A percentile compares a stretch with the other conserved stretches of the same genome.
Evolutionary conservation across 208 protist genomes (phyloP).

Genomic region (Phytomonas sp.): DNA sequence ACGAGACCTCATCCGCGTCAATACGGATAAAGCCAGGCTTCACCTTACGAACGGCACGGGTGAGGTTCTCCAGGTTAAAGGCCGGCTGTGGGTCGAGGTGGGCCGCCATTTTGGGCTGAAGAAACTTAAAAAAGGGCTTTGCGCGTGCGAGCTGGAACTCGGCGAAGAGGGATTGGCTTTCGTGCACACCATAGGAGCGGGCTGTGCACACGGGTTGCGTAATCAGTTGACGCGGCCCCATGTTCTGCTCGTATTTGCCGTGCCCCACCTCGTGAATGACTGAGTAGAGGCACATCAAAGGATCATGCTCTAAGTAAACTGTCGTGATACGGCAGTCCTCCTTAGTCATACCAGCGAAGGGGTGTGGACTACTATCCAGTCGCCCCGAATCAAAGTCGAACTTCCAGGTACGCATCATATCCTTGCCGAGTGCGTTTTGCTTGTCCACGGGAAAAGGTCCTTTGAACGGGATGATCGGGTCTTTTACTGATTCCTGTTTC

Average conservation of each 20-base stretch:
- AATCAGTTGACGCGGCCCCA: slow-evolving; percentile 43
- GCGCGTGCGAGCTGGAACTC: slow-evolving; percentile 65
- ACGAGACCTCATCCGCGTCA: slow-evolving; percentile 84
- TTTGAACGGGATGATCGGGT: slow-evolving; percentile 21
- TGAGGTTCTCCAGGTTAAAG: slow-evolving; percentile 47
- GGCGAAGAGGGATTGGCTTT: slow-evolving; percentile 87
- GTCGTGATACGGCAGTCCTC: slow-evolving; percentile 86
- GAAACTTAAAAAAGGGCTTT: slow-evolving; percentile 41
- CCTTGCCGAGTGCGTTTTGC: slow-evolving; percentile 47
- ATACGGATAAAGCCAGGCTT: slow-evolving; percentile 74
- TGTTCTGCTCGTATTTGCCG: slow-evolving; percentile 86
- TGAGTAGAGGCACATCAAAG: slow-evolving; percentile 43
- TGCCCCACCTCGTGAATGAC: slow-evolving; percentile 87
- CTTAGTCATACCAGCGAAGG: slow-evolving; percentile 76
- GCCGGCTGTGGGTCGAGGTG: slow-evolving; percentile 45
- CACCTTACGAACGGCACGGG: slow-evolving; percentile 33
- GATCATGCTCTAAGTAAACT: slow-evolving; percentile 51
- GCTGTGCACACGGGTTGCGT: slow-evolving; percentile 55
- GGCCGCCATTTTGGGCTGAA: slow-evolving; percentile 33
- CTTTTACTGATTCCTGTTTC: slow-evolving; percentile 28
- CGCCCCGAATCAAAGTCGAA: slow-evolving; percentile 80
- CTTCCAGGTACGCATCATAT: slow-evolving; percentile 53
- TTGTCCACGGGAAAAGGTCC: slow-evolving; percentile 35
- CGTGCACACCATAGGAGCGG: slow-evolving; percentile 77
- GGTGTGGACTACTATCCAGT: slow-evolving; percentile 81